phyloP scores from a whole-genome alignment of 345 rosid genomes.

The Cardamine resedifolia region DNA sequence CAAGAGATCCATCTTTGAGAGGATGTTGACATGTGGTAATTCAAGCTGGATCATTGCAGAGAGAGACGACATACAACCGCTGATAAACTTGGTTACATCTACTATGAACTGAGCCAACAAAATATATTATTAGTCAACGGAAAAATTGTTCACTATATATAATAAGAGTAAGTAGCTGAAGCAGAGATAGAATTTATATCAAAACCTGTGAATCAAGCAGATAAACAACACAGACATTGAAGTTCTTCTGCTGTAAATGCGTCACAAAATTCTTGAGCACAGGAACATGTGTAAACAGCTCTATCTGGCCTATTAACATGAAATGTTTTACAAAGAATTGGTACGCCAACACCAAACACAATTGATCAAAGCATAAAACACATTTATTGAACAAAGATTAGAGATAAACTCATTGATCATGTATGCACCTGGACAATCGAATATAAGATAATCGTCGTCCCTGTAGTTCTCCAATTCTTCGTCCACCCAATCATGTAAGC shows the following conservation, averaged over 20 bases:
- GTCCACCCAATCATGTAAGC: constrained; percentile 76
- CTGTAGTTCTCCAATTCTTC: constrained; percentile 85
- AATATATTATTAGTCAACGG: not conserved
- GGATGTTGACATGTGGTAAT: constrained; percentile 83
- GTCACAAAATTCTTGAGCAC: constrained; percentile 87
- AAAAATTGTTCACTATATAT: constrained; percentile 3
- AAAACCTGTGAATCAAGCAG: constrained; percentile 95
- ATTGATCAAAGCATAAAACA: too few species aligned
- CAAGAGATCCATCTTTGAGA: constrained; percentile 93
- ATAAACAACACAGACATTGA: constrained; percentile 81
- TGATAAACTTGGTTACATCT: constrained; percentile 87
- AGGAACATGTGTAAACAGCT: constrained; percentile 86
- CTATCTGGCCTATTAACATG: constrained; percentile 69
- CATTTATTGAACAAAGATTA: too few species aligned
- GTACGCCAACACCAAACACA: not conserved
- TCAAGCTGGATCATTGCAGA: constrained; percentile 96
- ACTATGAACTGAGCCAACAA: constrained; percentile 66
- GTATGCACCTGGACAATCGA: constrained; percentile 89
- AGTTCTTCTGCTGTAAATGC: constrained; percentile 80
- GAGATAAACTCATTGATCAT: constrained; percentile 12
- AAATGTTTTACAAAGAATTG: not conserved
- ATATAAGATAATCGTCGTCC: constrained; percentile 87
- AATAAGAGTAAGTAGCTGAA: not conserved
- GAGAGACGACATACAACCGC: constrained; percentile 97
- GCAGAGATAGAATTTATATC: constrained; percentile 10